Evolutionary conservation across 2,329 filamentous ascomycete species (phyloP), one percentile per base, ranked within the genome.

Genomic region (Paramyrothecium sp.): DNA sequence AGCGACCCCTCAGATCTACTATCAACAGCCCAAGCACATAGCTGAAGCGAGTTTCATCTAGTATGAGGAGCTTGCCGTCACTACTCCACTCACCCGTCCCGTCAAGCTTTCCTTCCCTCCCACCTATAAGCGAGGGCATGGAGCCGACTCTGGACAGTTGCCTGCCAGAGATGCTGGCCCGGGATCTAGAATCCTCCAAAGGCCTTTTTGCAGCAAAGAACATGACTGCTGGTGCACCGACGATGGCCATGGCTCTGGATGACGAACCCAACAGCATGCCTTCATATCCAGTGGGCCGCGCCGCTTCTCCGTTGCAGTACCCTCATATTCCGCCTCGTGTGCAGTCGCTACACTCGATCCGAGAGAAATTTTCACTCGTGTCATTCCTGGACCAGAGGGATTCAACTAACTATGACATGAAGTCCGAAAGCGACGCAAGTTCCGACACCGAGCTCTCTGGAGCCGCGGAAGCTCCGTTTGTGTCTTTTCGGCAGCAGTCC

Each of bases 81-180:
- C 16, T 38, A 8, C 16, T 38, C 33, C 8, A 10, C 8, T 38
- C 33, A 16, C 33, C 33, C 8, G 33, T 38, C 33, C 16, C 33
- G 33, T 38, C 33, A 38, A 38, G 10, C 33, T 38, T 38, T 16
- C 33, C 33, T 38, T 10, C 33, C 16, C 33, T 38, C 33, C 33
- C 33, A 38, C 33, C 33, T 38, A 38, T 38, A 38, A 38, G 33
- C 33, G 33, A 38, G 33, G 33, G 55, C 34, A 66, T 73, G 54
- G 60, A 71, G 68, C 64, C 63, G 19, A 63, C 66, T 50, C 61
- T 65, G 12, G 71, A 71, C 53, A 77, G 76, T 65, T 85, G 79
- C 68, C 71, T 86, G 19, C 80, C 83, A 2, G 84, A 86, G 68
- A 63, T 84, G 44, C 71, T 86, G n/a, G 83, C 77, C 7, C 76